Conservation (phyloP, 768 basidiomycete species). For the Russula emetica region DNA sequence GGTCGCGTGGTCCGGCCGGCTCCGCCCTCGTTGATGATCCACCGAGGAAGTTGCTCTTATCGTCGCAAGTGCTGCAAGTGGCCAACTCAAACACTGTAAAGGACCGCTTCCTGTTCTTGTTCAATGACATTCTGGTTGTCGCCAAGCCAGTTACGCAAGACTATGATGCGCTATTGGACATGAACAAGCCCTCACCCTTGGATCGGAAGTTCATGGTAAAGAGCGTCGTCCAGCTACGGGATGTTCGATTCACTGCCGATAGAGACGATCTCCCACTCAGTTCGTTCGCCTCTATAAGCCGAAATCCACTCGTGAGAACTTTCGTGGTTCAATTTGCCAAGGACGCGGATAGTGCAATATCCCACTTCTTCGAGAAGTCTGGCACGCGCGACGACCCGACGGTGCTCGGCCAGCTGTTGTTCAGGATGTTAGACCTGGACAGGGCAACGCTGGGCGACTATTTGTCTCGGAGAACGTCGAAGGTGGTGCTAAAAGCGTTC, state of each 20-base stretch:
- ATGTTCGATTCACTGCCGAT: slow-evolving; percentile 65
- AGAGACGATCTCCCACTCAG: slow-evolving; percentile 56
- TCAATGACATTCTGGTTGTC: slow-evolving; percentile 90
- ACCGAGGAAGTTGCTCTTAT: slow-evolving; percentile 78
- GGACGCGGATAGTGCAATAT: slow-evolving; percentile 77
- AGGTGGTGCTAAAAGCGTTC: slow-evolving; percentile 73
- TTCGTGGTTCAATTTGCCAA: slow-evolving; percentile 78
- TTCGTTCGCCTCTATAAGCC: slow-evolving; percentile 38
- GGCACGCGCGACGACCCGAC: slow-evolving; percentile 59
- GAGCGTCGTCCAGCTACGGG: slow-evolving; percentile 74
- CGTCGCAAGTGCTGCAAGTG: slow-evolving; percentile 87
- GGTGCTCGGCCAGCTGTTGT: slow-evolving; percentile 72
- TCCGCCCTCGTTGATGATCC: slow-evolving; percentile 74
- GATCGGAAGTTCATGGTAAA: slow-evolving; percentile 87
- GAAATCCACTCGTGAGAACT: slow-evolving; percentile 59
- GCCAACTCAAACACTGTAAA: slow-evolving; percentile 92
- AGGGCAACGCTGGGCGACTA: slow-evolving; percentile 79
- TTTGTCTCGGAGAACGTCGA: slow-evolving; percentile 68
- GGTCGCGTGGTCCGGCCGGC: slow-evolving; percentile 51
- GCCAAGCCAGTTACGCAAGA: slow-evolving; percentile 82
- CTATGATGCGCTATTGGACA: slow-evolving; percentile 57
- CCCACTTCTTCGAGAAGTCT: slow-evolving; percentile 60
- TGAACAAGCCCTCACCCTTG: slow-evolving; percentile 48
- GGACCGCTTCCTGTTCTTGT: slow-evolving; percentile 95
- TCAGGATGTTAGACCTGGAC: slow-evolving; percentile 82